Evolutionary conservation across 1,284 basidiomycete genomes (phyloP).

Genomic region (Fomitopsis pinicola): DNA sequence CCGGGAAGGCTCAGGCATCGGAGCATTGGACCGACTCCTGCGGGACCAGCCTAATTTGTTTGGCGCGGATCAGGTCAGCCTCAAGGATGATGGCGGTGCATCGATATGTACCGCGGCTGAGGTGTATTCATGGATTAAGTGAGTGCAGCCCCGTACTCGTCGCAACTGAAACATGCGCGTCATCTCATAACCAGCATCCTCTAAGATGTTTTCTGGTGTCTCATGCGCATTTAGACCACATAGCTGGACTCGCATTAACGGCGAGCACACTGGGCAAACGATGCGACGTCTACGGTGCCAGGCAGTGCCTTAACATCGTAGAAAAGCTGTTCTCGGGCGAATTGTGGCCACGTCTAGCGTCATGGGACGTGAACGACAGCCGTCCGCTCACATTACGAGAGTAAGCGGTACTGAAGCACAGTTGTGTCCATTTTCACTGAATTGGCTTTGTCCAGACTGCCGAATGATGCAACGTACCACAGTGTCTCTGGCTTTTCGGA

Average conservation of each 20-base stretch:
- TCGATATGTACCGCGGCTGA: slow-evolving; percentile 38
- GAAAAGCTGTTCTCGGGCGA: slow-evolving; percentile 74
- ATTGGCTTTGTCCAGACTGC: slow-evolving; percentile 17
- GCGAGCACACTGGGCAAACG: slow-evolving; percentile 58
- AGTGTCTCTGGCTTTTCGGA: slow-evolving; percentile 36
- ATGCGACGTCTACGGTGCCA: slow-evolving; percentile 59
- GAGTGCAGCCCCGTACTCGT: not conserved
- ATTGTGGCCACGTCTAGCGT: slow-evolving; percentile 80
- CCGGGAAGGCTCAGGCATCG: slow-evolving; percentile 61
- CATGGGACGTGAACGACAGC: slow-evolving; percentile 60
- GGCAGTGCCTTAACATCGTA: slow-evolving; percentile 62
- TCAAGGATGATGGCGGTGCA: slow-evolving; percentile 3
- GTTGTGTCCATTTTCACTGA: not conserved
- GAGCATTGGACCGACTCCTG: slow-evolving; percentile 56
- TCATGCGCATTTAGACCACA: slow-evolving; percentile 82
- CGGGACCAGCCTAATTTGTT: slow-evolving; percentile 50
- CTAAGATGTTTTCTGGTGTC: slow-evolving; percentile 69
- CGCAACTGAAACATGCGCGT: no score
- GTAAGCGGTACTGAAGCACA: slow-evolving; percentile 24
- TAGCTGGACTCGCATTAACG: slow-evolving; percentile 69
- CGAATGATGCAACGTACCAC: slow-evolving; percentile 44
- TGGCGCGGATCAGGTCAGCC: slow-evolving; percentile 19
- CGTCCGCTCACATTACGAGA: slow-evolving; percentile 55
- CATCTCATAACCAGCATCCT: not conserved
- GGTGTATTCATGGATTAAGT: slow-evolving; percentile 60